Conservation (phyloP, 2,329 filamentous ascomycete species). For the Cadophora malorum region DNA sequence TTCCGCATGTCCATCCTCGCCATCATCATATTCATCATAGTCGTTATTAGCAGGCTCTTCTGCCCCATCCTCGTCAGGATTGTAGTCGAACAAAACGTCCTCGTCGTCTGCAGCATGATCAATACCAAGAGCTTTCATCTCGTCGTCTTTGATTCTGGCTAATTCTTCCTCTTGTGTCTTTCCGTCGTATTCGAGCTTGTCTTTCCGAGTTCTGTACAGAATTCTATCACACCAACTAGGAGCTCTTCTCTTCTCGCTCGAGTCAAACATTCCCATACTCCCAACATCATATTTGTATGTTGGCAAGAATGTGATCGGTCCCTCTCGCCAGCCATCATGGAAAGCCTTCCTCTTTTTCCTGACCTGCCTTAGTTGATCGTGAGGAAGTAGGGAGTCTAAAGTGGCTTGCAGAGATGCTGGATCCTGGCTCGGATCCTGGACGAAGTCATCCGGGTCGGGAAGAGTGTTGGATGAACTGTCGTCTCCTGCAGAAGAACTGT, state of each 20-base stretch:
- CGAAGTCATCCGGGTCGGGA: constrained; percentile 70
- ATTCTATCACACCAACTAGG: constrained; percentile 98
- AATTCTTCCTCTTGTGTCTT: constrained; percentile 69
- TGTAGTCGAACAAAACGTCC: constrained; percentile 86
- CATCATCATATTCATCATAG: constrained; percentile 59
- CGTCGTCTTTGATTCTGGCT: constrained; percentile 75
- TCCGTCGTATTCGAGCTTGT: constrained; percentile 70
- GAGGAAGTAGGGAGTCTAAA: constrained; percentile 82
- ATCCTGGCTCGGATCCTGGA: constrained; percentile 73
- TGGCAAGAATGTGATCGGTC: constrained; percentile 84
- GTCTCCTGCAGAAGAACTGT: constrained; percentile 43
- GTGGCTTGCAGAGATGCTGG: constrained; percentile 89
- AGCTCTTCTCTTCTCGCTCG: constrained; percentile 89
- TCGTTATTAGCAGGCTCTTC: constrained; percentile 50
- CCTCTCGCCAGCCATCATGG: constrained; percentile 91
- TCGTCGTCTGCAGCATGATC: constrained; percentile 79
- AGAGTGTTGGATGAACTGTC: constrained; percentile 50
- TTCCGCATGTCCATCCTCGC: constrained; percentile 49
- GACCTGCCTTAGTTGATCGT: constrained; percentile 82
- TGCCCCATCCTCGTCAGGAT: constrained; percentile 78
- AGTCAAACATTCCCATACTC: constrained; percentile 91
- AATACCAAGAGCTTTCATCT: constrained; percentile 82
- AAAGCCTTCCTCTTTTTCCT: constrained; percentile 82
- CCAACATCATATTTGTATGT: constrained; percentile 98
- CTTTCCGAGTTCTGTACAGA: constrained; percentile 77